Percentiles rank a stretch among this genome's conserved stretches.
These are phyloP conservation scores for Aspergillus sclerotialis DNA, from an alignment of 2,329 filamentous ascomycete genomes.

Conservation along the genomic window DNA sequence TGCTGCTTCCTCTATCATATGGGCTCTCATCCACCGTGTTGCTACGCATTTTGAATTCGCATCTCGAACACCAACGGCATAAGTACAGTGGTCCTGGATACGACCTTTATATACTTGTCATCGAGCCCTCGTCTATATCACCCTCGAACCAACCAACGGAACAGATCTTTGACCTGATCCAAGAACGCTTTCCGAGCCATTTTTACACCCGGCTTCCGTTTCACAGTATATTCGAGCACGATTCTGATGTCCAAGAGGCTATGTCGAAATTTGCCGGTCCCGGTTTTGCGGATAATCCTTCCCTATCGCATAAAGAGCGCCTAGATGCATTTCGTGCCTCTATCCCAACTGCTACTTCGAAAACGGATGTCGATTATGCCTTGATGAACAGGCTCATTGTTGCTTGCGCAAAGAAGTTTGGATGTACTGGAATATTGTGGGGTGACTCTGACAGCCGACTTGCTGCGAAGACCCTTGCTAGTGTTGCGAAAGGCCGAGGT, in stretches of 20 bases:
- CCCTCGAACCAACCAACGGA: slow-evolving; percentile 13
- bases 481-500: slow-evolving; percentile 86
- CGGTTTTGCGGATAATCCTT: slow-evolving; percentile 19
- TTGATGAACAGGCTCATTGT: slow-evolving; percentile 67
- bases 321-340: slow-evolving; percentile 52
- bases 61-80: slow-evolving; percentile 60
- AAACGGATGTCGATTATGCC: slow-evolving; percentile 64
- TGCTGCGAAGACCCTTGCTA: slow-evolving; percentile 75
- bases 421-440: slow-evolving; percentile 67
- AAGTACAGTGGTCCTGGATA: slow-evolving; percentile 59
- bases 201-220: slow-evolving; percentile 58
- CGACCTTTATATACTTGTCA: slow-evolving; percentile 45
- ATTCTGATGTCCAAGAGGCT: slow-evolving; percentile 25
- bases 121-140: slow-evolving; percentile 34
- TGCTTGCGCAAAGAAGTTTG: slow-evolving; percentile 51
- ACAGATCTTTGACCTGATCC: slow-evolving; percentile 40
- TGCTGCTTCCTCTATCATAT: slow-evolving; percentile 75
- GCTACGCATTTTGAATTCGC: slow-evolving; percentile 66
- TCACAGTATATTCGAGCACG: slow-evolving; percentile 50
- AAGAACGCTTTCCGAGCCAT: slow-evolving; percentile 58
- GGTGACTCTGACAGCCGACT: slow-evolving; percentile 83
- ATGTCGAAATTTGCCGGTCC: slow-evolving; percentile 24
- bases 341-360: slow-evolving; percentile 67
- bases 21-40: slow-evolving; percentile 74
- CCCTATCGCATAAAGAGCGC: slow-evolving; percentile 33